Base-by-base conservation (phyloP, 1,284 basidiomycete genomes). In the Mycosarcoma maydis region DNA sequence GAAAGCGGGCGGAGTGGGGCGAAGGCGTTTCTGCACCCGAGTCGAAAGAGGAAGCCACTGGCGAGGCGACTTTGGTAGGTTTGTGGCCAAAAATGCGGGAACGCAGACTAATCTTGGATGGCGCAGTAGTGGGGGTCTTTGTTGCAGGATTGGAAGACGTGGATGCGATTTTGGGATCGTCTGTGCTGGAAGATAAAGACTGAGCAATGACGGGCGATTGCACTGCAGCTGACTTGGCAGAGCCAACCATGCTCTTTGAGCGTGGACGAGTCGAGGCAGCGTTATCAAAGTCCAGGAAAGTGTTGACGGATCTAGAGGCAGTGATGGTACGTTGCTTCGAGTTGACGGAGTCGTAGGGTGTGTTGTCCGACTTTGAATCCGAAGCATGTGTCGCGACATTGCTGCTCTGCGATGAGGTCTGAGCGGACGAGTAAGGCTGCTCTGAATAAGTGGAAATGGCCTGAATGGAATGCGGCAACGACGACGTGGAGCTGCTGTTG, bases 51-150 rank as follows among this genome's bases (percentile, higher is more conserved):
- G 60, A 51, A 0, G 52, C 23, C 9, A 60, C 47, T 6, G 47
- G 40, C 30, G 60, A 51, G 11, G 49, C 51, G 11, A 14, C 32
- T 23, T 61, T 60, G 22, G 36, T n/a, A 10, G 38, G 23, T 30
- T 61, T 72, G 32, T 48, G 20, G n/a, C 69, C 69, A 20, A 72
- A 72, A 24, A 72, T 52, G 38, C 69, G 49, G 2, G 58, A 49
- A 19, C 64, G 54, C 6, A 72, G 55, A 47, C 69, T 62, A 27
- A 42, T 41, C 27, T 67, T 72, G 17, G 68, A 45, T 2, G 60
- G 33, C 9, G 32, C 45, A 6, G 49, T 7, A 0, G 50, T n/a
- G 16, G 39, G 44, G 13, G 41, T 13, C 26, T 49, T 45, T 8
- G 50, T 4, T 19, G 27, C 13, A 6, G 32, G 47, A 14, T n/a